A percentile compares a stretch with the other conserved stretches of the same genome.
These are phyloP conservation scores for Pyrenopolyporus hunteri DNA, from an alignment of 495 filamentous ascomycete species.

Conservation along the genomic window DNA sequence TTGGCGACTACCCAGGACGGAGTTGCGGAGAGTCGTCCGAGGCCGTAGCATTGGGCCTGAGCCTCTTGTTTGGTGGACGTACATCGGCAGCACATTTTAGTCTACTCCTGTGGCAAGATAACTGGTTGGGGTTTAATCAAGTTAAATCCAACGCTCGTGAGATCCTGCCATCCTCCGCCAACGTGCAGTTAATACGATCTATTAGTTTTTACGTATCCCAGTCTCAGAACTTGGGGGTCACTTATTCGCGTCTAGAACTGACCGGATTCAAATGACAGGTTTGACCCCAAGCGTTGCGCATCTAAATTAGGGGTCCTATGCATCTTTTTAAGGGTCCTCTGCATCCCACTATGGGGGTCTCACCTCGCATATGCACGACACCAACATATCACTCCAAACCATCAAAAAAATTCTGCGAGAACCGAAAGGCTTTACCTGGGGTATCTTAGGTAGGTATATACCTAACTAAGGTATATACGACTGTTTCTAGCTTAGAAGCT, in stretches of 20 bases:
- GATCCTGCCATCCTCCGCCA: background rate
- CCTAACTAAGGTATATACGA: too few species aligned
- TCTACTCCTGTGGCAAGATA: constrained; percentile 14
- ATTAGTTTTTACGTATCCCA: too few species aligned
- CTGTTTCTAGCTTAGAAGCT: too few species aligned
- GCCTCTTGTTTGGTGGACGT: constrained; percentile 18
- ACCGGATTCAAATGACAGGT: too few species aligned
- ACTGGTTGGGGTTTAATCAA: background rate
- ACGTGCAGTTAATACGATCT: background rate
- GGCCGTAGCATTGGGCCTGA: constrained; percentile 30
- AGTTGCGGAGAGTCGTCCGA: constrained; percentile 26
- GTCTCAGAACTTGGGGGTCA: too few species aligned
- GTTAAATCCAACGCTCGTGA: background rate
- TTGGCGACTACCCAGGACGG: constrained; percentile 10
- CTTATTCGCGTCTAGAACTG: too few species aligned
- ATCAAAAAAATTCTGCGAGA: too few species aligned
- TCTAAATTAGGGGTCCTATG: background rate
- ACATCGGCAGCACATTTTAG: background rate
- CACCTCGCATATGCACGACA: constrained; percentile 29
- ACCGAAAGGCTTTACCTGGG: too few species aligned
- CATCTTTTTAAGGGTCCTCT: background rate
- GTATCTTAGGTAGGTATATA: too few species aligned
- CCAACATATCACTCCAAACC: background rate
- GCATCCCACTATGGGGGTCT: background rate
- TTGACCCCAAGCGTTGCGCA: too few species aligned